Evolutionary conservation across 2,329 filamentous ascomycete species (phyloP).

Genomic region (Diaporthe destruens): DNA sequence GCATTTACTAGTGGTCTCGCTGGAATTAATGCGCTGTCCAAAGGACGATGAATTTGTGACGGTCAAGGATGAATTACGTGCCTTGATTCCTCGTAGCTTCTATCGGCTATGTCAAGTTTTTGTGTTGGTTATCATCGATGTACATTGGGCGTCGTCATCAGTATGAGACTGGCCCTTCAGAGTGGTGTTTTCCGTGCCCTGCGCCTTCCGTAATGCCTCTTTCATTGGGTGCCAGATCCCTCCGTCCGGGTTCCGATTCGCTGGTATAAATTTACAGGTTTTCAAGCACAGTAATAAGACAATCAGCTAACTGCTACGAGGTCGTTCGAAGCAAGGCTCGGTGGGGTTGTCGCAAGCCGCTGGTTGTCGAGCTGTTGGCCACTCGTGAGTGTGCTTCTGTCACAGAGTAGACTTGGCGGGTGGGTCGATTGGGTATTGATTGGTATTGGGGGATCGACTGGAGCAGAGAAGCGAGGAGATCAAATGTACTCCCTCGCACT

Average conservation of each 20-base stretch:
- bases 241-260: slow-evolving; percentile 3
- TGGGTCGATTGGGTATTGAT: neutral
- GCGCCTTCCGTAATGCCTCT: slow-evolving; percentile 33
- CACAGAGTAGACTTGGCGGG: neutral
- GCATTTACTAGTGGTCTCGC: neutral
- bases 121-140: slow-evolving; percentile 32
- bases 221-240: slow-evolving; percentile 18
- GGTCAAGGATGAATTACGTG: neutral
- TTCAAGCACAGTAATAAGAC: slow-evolving; percentile 25
- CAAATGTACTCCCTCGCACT: slow-evolving; percentile 87
- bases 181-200: slow-evolving; percentile 43
- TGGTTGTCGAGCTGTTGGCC: neutral
- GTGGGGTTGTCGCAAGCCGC: neutral
- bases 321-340: slow-evolving; percentile 3
- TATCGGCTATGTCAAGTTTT: slow-evolving; percentile 5
- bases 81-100: slow-evolving; percentile 3
- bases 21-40: neutral
- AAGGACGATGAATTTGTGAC: neutral
- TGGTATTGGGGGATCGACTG: neutral
- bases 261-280: slow-evolving; percentile 35
- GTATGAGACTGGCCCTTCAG: slow-evolving; percentile 33
- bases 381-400: neutral
- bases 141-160: slow-evolving; percentile 38
- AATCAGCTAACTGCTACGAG: neutral
- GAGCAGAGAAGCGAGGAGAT: slow-evolving; percentile 1